phyloP scores from a whole-genome alignment of 1,284 basidiomycete species.

The Trichosporon ovoides region DNA sequence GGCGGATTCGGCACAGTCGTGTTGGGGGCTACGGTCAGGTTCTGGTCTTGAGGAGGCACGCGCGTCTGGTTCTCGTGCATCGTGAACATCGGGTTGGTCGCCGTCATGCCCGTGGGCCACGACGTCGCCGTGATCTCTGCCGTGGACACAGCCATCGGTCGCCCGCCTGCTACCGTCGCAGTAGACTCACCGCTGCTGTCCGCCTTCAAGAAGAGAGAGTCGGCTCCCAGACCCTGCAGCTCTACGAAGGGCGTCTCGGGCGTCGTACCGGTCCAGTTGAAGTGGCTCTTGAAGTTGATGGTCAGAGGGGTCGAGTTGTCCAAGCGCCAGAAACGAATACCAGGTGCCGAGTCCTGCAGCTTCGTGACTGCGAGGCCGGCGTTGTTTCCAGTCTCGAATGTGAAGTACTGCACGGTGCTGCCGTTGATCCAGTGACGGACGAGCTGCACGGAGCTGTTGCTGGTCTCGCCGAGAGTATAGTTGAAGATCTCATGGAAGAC shows the following conservation, averaged over 20 bases:
- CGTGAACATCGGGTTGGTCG: not conserved
- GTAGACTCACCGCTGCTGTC: no score
- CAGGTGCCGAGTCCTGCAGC: not conserved
- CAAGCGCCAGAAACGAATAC: constrained; percentile 33
- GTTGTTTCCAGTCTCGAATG: constrained; percentile 34
- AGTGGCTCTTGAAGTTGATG: constrained; percentile 45
- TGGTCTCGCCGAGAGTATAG: constrained; percentile 49
- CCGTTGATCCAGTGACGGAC: constrained; percentile 51
- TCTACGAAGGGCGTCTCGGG: constrained; percentile 25
- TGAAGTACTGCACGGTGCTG: constrained; percentile 44
- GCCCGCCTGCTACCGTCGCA: not conserved
- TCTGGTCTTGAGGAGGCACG: not conserved
- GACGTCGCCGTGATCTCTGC: not conserved
- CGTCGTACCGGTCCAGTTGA: constrained; percentile 47
- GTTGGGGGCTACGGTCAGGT: not conserved
- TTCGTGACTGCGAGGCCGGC: constrained; percentile 24
- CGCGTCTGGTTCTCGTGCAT: not conserved
- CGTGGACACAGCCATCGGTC: not conserved
- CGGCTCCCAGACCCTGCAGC: constrained; percentile 39
- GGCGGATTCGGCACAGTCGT: not conserved
- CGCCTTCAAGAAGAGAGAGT: constrained; percentile 37
- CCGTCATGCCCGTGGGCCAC: not conserved
- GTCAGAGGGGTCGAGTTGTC: constrained; percentile 32
- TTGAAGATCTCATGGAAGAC: constrained; percentile 50
- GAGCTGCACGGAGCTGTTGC: constrained; percentile 42